Conservation (phyloP, 306 rosid genomes). For the Citrullus mucosospermus region DNA sequence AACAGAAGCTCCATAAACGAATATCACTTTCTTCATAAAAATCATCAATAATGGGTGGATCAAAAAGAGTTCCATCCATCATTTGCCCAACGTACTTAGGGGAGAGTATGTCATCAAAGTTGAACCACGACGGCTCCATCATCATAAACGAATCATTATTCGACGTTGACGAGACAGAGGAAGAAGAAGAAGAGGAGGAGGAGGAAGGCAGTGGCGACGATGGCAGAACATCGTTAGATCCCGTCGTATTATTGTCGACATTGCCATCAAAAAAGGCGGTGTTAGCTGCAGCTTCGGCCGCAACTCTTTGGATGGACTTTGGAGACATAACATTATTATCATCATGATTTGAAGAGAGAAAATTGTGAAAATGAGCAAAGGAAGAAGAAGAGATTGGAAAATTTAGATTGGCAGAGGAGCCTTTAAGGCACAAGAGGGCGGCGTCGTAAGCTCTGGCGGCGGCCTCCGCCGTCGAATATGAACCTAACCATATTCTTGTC, state of each 20-base stretch:
- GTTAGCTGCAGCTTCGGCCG: conserved; percentile 72
- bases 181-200: conserved; percentile 44
- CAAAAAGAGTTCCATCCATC: conserved; percentile 41
- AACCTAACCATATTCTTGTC: conserved; percentile 94
- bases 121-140: conserved; percentile 31
- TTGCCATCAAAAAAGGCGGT: neutral
- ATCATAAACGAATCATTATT: conserved; percentile 25
- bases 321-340: conserved; percentile 45
- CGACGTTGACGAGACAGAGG: conserved; percentile 32
- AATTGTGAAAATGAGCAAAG: neutral
- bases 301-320: conserved; percentile 71
- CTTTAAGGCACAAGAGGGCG: conserved; percentile 85
- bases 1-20: conserved; percentile 82
- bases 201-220: conserved; percentile 18
- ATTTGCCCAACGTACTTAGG: conserved; percentile 56
- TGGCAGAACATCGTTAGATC: neutral
- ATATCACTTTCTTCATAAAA: conserved; percentile 69
- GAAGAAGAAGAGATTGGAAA: conserved; percentile 38
- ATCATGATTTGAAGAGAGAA: neutral
- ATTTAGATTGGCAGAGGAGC: conserved; percentile 76
- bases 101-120: conserved; percentile 35
- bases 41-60: conserved; percentile 41
- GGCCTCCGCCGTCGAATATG: conserved; percentile 88
- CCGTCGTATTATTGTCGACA: neutral
- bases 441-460: conserved; percentile 99